Conservation (phyloP, 306 rosid genomes). For the Trifolium dubium region DNA sequence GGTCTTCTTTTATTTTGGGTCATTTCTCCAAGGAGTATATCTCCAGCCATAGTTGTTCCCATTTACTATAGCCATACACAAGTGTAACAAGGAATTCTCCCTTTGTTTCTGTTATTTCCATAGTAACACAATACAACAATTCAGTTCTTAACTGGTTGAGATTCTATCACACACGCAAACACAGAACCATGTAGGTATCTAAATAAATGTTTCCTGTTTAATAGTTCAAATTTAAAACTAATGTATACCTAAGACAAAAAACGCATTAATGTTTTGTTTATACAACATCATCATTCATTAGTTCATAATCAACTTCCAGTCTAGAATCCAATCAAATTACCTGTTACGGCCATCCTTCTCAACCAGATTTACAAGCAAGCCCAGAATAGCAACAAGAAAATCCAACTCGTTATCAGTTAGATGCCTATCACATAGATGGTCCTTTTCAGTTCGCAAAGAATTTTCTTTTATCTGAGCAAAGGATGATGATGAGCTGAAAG, state of each 20-base stretch:
- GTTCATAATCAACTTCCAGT: slow-evolving; percentile 18
- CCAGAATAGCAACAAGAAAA: slow-evolving; percentile 96
- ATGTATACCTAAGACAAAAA: not conserved
- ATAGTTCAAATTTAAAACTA: slow-evolving; percentile 10
- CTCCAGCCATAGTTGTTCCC: not conserved
- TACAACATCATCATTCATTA: slow-evolving; percentile 30
- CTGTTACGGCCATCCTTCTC: slow-evolving; percentile 94
- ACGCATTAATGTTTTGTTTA: slow-evolving; percentile 10
- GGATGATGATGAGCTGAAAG: slow-evolving; percentile 64
- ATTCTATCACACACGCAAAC: not conserved
- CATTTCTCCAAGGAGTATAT: not conserved
- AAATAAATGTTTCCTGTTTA: not conserved
- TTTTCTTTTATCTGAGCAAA: slow-evolving; percentile 50
- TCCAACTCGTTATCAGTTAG: slow-evolving; percentile 87
- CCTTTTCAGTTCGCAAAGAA: slow-evolving; percentile 45
- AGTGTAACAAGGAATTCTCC: not conserved
- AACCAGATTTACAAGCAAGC: slow-evolving; percentile 93
- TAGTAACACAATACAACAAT: not conserved
- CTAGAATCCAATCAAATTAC: slow-evolving; percentile 49
- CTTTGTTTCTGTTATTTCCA: not conserved
- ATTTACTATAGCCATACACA: not conserved
- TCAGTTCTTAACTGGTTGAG: not conserved
- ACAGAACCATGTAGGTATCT: slow-evolving; percentile 4
- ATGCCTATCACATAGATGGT: slow-evolving; percentile 56
- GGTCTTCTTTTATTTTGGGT: not conserved